A percentile compares a stretch with the other conserved stretches of the same genome.
Conservation (phyloP, 2,329 filamentous ascomycete genomes). For the Ceratocystis eucalypticola region DNA sequence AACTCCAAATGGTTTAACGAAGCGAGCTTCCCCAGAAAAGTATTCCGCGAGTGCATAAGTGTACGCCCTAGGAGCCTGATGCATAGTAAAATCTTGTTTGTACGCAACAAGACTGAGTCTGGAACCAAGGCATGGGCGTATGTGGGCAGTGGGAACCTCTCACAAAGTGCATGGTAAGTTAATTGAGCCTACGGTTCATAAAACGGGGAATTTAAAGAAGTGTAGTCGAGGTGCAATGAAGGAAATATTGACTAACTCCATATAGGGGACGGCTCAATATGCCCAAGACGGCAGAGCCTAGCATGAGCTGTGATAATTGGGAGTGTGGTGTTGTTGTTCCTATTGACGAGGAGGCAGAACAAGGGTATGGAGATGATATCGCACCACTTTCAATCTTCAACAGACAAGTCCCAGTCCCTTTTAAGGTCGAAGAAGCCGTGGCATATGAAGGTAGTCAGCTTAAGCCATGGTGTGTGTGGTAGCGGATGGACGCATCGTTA, state of each 20-base stretch:
- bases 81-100: slow-evolving; percentile 68
- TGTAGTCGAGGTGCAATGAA: too few species aligned
- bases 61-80: slow-evolving; percentile 59
- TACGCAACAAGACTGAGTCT: slow-evolving; percentile 25
- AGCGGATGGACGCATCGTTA: not conserved
- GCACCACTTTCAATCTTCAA: slow-evolving; percentile 15
- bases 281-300: slow-evolving; percentile 55
- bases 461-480: slow-evolving; percentile 14
- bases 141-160: slow-evolving; percentile 80
- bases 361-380: not conserved
- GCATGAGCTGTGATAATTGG: slow-evolving; percentile 83
- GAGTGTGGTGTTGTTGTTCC: slow-evolving; percentile 80
- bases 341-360: slow-evolving; percentile 26
- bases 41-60: slow-evolving; percentile 66
- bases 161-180: slow-evolving; percentile 78
- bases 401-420: slow-evolving; percentile 11
- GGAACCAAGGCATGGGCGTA: slow-evolving; percentile 56
- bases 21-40: slow-evolving; percentile 52
- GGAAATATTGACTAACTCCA: not conserved
- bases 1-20: slow-evolving; percentile 58
- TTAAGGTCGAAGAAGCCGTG: slow-evolving; percentile 6
- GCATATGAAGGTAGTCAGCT: slow-evolving; percentile 5
- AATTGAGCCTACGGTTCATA: too few species aligned
- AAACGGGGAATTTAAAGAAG: too few species aligned
- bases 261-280: slow-evolving; percentile 62